A percentile compares a stretch with the other conserved stretches of the same genome.
Evolutionary conservation across 2,329 filamentous ascomycete species (phyloP).

Genomic region (Scopulariopsis brevicaulis): DNA sequence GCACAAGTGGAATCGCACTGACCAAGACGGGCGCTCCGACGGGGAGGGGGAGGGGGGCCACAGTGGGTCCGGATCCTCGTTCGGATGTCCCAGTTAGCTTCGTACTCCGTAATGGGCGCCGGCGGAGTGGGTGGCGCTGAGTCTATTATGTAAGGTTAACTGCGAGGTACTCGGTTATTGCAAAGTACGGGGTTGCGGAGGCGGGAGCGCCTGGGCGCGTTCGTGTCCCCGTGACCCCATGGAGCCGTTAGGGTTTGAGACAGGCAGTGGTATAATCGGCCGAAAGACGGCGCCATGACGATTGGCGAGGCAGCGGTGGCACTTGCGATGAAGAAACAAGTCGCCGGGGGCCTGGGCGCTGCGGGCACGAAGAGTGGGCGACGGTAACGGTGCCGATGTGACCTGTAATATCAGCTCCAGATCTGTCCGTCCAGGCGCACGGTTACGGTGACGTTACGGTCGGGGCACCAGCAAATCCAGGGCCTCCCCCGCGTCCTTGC

Average conservation of each 20-base stretch:
- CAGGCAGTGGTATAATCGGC: too few relatives aligned
- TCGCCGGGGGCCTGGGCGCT: not conserved
- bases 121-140: slow-evolving; percentile 1
- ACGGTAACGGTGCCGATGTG: not conserved
- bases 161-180: too few relatives aligned
- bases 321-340: not conserved
- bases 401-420: not conserved
- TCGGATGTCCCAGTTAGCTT: not conserved
- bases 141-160: not conserved
- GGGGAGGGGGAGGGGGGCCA: not conserved
- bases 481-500: not conserved
- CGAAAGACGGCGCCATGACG: too few relatives aligned
- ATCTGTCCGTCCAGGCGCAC: too few relatives aligned
- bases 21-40: not conserved
- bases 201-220: too few relatives aligned
- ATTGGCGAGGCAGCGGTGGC: too few relatives aligned
- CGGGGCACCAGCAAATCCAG: too few relatives aligned
- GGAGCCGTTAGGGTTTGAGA: too few relatives aligned
- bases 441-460: too few relatives aligned
- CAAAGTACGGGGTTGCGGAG: not conserved
- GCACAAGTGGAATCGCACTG: not conserved
- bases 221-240: too few relatives aligned
- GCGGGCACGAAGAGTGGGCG: not conserved
- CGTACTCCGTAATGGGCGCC: not conserved
- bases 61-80: not conserved